A percentile compares a stretch with the other conserved stretches of the same genome.
Conservation (phyloP, 371 early-diverging fungal genomes). For the Funneliformis caledonium region DNA sequence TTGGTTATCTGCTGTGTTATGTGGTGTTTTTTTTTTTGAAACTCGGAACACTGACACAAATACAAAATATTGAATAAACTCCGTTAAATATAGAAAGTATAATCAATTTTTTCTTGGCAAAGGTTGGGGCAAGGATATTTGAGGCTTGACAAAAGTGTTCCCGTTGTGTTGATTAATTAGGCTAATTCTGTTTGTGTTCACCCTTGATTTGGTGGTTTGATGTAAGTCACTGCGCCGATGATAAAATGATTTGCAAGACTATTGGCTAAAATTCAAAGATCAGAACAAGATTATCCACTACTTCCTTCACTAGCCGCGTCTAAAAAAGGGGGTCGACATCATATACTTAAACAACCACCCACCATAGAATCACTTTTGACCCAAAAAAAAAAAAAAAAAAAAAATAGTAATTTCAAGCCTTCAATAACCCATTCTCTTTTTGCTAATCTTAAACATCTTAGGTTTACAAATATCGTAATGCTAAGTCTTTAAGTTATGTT, state of each 20-base stretch:
- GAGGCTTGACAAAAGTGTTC: neutral
- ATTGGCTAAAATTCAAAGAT: neutral
- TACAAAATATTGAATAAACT: no score
- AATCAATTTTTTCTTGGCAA: neutral
- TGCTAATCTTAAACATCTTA: neutral
- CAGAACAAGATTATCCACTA: neutral
- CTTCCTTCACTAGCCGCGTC: neutral
- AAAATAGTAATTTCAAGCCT: neutral
- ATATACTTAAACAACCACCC: neutral
- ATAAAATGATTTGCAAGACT: neutral
- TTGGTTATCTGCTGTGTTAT: no score
- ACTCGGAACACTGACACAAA: no score
- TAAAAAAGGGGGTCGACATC: neutral
- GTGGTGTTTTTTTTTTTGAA: no score
- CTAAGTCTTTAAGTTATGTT: neutral
- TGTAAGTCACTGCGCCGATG: neutral
- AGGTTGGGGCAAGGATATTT: neutral
- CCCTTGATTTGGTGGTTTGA: neutral
- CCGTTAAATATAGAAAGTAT: no score
- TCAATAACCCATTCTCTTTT: neutral
- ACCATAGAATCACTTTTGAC: neutral
- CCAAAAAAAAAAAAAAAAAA: no score
- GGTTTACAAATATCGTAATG: neutral
- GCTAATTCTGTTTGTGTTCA: neutral
- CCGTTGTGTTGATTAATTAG: neutral